Base-by-base conservation (phyloP, 257 asterid species). In the Lantana camara region DNA sequence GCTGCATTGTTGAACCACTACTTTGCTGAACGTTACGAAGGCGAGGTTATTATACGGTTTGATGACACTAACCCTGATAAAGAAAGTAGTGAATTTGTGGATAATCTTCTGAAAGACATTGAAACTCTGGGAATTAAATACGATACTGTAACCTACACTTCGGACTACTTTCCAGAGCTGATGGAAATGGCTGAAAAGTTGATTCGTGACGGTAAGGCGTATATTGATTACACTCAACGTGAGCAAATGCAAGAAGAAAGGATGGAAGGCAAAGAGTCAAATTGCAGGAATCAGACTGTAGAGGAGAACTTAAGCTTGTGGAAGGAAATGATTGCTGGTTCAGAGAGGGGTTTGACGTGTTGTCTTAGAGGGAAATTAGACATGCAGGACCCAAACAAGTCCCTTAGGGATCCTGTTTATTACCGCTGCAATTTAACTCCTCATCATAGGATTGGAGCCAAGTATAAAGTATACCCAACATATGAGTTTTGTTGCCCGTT, bases 401-500 rank as follows among this genome's bases (percentile, higher is more conserved):
- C 99, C 44, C 83, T 93, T 49, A 71, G 99, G 71, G 99, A 93
- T 79, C 97, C 97, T 10, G 97, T 93, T 17, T 93, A 93, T 66
- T 90, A 93, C 81, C 95, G 98, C 29, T 93, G 97, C 81, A 93
- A 90, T 76, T 66, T 78, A 76, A 93, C 97, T 34, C 92, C 97
- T 41, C 99, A 93, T 77, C 97, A 90, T 52, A 90, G 87, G 79
- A 85, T 93, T 54, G 99, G 96, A 32, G n/a, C n/a, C n/a, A n/a
- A n/a, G 73, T 90, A 85, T 71, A 90, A 89, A 61, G 41, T 93
- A 11, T 90, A 93, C 74, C 98, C 98, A 17, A 90, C 97, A 0
- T 93, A 93, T 70, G 98, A 93, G 75, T 93, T 93, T 63, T 92
- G 96, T 29, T 90, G 99, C 67, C 99, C 99, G n/a, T 93, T 79